phyloP scores from a whole-genome alignment of 768 basidiomycete species.

The Lactifluus volemus region DNA sequence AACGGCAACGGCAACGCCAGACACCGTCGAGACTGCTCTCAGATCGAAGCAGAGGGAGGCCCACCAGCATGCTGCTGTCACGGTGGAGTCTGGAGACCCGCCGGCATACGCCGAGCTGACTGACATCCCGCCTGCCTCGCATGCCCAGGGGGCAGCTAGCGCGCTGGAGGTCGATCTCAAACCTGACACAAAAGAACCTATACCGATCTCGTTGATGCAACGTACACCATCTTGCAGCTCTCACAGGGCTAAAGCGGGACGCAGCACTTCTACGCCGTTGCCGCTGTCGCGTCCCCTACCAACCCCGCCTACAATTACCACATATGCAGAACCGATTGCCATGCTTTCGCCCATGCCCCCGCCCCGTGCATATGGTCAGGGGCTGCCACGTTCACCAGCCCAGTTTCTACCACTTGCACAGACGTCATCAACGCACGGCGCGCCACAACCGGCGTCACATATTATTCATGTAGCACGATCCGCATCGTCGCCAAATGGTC shows the following conservation, averaged over 20 bases:
- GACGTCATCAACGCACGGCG: background rate
- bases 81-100: background rate
- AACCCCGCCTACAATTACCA: constrained; percentile 10
- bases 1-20: background rate
- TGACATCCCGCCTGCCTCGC: background rate
- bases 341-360: background rate
- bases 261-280: constrained; percentile 11
- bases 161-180: background rate
- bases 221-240: background rate
- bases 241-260: background rate
- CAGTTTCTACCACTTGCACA: background rate
- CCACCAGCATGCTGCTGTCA: background rate
- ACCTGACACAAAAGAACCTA: background rate
- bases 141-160: background rate
- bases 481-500: background rate
- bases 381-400: background rate
- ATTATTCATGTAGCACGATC: background rate
- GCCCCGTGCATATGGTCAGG: background rate
- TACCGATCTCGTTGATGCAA: background rate
- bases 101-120: background rate
- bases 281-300: constrained; percentile 16
- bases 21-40: background rate
- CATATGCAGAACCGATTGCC: constrained; percentile 1
- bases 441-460: background rate
- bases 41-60: background rate